Percentiles rank a stretch among this genome's conserved stretches.
Conservation (phyloP, 208 protist genomes). For the Trypanosoma caninum region DNA sequence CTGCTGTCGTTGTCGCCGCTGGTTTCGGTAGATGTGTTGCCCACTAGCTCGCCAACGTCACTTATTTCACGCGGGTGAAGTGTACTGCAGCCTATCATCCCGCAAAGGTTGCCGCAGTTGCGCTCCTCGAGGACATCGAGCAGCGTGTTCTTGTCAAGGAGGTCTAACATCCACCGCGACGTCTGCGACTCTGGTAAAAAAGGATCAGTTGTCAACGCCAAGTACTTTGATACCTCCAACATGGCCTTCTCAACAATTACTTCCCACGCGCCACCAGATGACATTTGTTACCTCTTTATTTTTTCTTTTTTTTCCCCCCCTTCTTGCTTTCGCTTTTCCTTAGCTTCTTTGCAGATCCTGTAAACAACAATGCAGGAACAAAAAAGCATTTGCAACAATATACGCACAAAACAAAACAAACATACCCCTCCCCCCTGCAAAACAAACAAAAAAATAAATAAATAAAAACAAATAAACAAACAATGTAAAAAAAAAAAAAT, state of each 20-base stretch:
- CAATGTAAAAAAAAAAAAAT: conserved; percentile 11
- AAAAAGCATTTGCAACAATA: not conserved
- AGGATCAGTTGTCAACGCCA: conserved; percentile 32
- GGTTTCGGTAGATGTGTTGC: not conserved
- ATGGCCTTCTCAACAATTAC: conserved; percentile 59
- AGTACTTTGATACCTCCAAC: conserved; percentile 47
- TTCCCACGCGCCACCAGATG: conserved; percentile 49
- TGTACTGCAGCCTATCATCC: conserved; percentile 66
- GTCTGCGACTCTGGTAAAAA: conserved; percentile 40
- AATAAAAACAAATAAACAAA: conserved; percentile 3
- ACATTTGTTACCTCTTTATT: not conserved
- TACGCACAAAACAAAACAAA: not conserved
- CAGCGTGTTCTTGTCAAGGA: conserved; percentile 51
- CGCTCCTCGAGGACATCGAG: conserved; percentile 67
- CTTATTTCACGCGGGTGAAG: too few relatives aligned
- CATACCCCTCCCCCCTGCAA: too few relatives aligned
- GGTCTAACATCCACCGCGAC: conserved; percentile 47
- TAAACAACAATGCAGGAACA: too few relatives aligned
- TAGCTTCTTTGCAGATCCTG: not conserved
- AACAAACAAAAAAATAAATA: conserved; percentile 1
- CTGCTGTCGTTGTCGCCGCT: conserved; percentile 6
- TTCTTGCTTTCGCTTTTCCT: not conserved
- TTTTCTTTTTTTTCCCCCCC: not conserved
- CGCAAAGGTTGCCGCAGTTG: conserved; percentile 57
- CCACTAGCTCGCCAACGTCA: too few relatives aligned